A percentile compares a stretch with the other conserved stretches of the same genome.
Conservation (phyloP, 106 monocot genomes). For the Apostasia shenzhenica region DNA sequence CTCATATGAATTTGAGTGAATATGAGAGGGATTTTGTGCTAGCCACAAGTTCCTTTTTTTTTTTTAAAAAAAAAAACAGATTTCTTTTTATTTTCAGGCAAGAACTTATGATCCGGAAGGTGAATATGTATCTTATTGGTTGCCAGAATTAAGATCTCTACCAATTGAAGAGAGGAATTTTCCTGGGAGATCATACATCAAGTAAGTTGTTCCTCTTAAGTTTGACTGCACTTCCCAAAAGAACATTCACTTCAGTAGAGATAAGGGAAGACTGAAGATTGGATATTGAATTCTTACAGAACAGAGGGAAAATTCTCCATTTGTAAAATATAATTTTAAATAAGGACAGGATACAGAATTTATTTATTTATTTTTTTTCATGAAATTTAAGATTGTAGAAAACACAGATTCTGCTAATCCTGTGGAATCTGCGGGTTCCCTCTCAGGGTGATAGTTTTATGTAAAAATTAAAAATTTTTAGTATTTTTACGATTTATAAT, state of each 20-base stretch:
- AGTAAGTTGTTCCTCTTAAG: slow-evolving; percentile 67
- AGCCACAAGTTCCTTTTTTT: neutral
- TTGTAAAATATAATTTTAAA: no score
- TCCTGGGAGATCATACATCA: slow-evolving; percentile 65
- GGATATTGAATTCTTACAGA: neutral
- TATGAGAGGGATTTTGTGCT: neutral
- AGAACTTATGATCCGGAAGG: slow-evolving; percentile 89
- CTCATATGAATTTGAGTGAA: neutral
- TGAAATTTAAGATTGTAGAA: no score
- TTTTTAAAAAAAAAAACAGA: neutral
- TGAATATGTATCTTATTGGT: slow-evolving; percentile 79
- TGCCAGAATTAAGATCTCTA: slow-evolving; percentile 57
- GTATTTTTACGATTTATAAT: no score
- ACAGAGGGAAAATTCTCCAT: no score
- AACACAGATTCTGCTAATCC: no score
- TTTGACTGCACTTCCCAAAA: slow-evolving; percentile 36
- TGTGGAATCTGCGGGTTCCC: no score
- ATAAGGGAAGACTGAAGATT: slow-evolving; percentile 20
- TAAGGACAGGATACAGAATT: no score
- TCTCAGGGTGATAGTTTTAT: no score
- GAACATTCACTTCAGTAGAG: slow-evolving; percentile 10
- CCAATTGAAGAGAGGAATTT: slow-evolving; percentile 72
- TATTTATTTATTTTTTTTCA: no score
- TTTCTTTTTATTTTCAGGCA: slow-evolving; percentile 31
- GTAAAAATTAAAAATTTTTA: no score